A percentile compares a stretch with the other conserved stretches of the same genome.
These are phyloP conservation scores for Juncus effusus DNA, from an alignment of 176 grass and related monocot genomes.

Conservation along the genomic window DNA sequence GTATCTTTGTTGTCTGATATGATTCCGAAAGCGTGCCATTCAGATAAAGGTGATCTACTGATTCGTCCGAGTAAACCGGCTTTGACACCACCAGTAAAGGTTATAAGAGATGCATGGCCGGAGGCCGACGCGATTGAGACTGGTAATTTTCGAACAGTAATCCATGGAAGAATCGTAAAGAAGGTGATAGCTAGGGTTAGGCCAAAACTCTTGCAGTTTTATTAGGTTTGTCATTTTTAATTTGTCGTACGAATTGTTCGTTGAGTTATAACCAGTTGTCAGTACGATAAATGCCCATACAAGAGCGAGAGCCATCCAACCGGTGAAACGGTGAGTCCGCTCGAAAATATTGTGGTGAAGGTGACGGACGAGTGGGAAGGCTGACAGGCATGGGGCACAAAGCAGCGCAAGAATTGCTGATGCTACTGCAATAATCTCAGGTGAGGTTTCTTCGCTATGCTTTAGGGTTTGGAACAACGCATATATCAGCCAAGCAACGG, in stretches of 20 bases:
- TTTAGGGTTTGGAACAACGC: conserved; percentile 31
- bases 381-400: conserved; percentile 41
- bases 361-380: conserved; percentile 69
- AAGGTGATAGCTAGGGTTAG: conserved; percentile 50
- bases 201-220: conserved; percentile 44
- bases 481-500: conserved; percentile 58
- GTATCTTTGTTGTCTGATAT: conserved; percentile 38
- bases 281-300: conserved; percentile 61
- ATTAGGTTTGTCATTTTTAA: conserved; percentile 27
- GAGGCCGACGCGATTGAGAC: conserved; percentile 51
- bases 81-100: conserved; percentile 47
- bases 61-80: conserved; percentile 60
- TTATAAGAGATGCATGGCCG: conserved; percentile 50
- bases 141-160: conserved; percentile 45
- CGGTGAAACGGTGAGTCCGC: conserved; percentile 65
- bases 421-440: conserved; percentile 37
- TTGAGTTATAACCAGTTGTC: conserved; percentile 35
- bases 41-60: conserved; percentile 63
- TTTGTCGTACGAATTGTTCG: conserved; percentile 34
- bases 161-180: conserved; percentile 60
- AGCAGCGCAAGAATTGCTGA: conserved; percentile 48
- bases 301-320: conserved; percentile 53
- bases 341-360: conserved; percentile 84
- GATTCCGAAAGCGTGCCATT: conserved; percentile 82
- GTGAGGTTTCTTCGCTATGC: conserved; percentile 18